A percentile compares a stretch with the other conserved stretches of the same genome.
Conservation (phyloP, 2,329 filamentous ascomycete species). For the Cytospora piceicola region DNA sequence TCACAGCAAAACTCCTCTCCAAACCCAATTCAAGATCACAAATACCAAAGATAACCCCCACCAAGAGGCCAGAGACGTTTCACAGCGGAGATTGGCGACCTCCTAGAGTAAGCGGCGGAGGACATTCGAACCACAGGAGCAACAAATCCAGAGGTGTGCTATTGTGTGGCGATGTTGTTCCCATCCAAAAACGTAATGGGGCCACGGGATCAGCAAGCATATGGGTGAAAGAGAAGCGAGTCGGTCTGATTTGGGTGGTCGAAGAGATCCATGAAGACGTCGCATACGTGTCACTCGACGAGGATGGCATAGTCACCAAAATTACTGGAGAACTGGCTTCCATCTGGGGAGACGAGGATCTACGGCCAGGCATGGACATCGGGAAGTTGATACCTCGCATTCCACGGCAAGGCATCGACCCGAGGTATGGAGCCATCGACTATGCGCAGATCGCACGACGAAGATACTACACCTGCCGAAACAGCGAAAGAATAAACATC, state of each 20-base stretch:
- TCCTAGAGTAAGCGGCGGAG: slow-evolving; percentile 50
- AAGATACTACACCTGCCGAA: slow-evolving; percentile 84
- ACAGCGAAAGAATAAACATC: slow-evolving; percentile 76
- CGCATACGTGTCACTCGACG: slow-evolving; percentile 75
- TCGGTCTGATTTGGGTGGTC: slow-evolving; percentile 94
- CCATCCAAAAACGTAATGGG: slow-evolving; percentile 94
- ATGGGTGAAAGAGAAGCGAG: slow-evolving; percentile 97
- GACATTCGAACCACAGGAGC: slow-evolving; percentile 65
- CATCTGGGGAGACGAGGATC: slow-evolving; percentile 79
- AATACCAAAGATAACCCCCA: slow-evolving; percentile 57
- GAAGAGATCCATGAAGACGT: slow-evolving; percentile 98
- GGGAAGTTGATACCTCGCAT: slow-evolving; percentile 80
- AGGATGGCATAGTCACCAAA: slow-evolving; percentile 72
- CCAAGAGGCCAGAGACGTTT: slow-evolving; percentile 64
- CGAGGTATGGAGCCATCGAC: slow-evolving; percentile 73
- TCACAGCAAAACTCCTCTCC: slow-evolving; percentile 85
- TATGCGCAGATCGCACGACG: slow-evolving; percentile 73
- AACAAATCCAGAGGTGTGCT: slow-evolving; percentile 75
- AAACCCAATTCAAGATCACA: slow-evolving; percentile 70
- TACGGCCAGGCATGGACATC: slow-evolving; percentile 72
- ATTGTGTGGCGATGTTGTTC: slow-evolving; percentile 95
- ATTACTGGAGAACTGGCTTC: slow-evolving; percentile 76
- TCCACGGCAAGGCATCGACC: slow-evolving; percentile 73
- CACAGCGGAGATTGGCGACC: slow-evolving; percentile 60
- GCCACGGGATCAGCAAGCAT: slow-evolving; percentile 89